These are phyloP conservation scores for Pseudohyphozyma bogoriensis DNA, from an alignment of 768 basidiomycete species.

Conservation along the genomic window DNA sequence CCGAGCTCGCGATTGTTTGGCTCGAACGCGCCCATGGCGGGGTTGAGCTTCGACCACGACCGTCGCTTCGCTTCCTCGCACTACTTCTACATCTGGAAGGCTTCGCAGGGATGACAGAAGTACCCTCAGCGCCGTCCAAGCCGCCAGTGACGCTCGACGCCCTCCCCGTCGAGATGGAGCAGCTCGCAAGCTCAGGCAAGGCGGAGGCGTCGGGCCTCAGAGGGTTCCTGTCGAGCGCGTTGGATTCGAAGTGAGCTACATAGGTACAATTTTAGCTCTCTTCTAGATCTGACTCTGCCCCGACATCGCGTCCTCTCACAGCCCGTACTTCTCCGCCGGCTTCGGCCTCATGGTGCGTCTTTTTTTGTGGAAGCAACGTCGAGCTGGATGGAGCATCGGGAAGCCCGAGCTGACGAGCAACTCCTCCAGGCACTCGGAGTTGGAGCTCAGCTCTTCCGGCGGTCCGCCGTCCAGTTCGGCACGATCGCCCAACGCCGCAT, in stretches of 20 bases:
- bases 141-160: background rate
- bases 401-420: background rate
- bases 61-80: too few relatives aligned
- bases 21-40: too few relatives aligned
- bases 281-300: too few relatives aligned
- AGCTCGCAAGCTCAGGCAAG: background rate
- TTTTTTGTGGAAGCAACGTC: too few relatives aligned
- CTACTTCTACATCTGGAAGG: too few relatives aligned
- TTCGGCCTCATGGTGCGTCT: constrained; percentile 83
- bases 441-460: constrained; percentile 54
- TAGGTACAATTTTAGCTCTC: background rate
- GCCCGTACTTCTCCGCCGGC: constrained; percentile 95
- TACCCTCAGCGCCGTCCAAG: too few relatives aligned
- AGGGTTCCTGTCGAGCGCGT: background rate
- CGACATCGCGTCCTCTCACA: too few relatives aligned
- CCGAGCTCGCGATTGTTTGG: too few relatives aligned
- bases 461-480: constrained; percentile 53
- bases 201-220: background rate
- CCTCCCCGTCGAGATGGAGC: background rate
- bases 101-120: too few relatives aligned
- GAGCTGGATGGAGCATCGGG: background rate
- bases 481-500: constrained; percentile 73
- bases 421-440: constrained; percentile 71
- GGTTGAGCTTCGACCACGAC: too few relatives aligned
- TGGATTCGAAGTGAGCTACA: background rate